A percentile compares a stretch with the other conserved stretches of the same genome.
These are phyloP conservation scores for Amylostereum areolatum DNA, from an alignment of 1,284 basidiomycete genomes.

Conservation along the genomic window DNA sequence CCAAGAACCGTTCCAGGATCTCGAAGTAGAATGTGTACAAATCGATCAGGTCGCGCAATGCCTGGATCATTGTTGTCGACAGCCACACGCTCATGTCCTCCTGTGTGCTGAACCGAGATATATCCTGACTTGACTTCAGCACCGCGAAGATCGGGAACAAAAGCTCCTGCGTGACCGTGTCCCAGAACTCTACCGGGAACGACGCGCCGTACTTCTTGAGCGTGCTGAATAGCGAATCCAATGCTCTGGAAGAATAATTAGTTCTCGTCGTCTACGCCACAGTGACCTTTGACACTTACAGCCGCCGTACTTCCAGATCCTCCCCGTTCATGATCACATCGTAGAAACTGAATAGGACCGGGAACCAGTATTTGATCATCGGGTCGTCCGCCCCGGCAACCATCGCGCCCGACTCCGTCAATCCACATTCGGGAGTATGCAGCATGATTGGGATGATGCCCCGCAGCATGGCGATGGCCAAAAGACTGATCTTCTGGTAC, in stretches of 20 bases:
- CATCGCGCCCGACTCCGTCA: constrained; percentile 35
- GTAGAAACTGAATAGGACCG: constrained; percentile 94
- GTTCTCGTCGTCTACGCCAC: neutral
- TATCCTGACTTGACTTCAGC: constrained; percentile 84
- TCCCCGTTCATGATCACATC: constrained; percentile 99
- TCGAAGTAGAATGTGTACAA: constrained; percentile 97
- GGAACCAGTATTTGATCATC: constrained; percentile 97
- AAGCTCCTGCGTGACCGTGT: constrained; percentile 93
- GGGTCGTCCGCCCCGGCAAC: constrained; percentile 59
- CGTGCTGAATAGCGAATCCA: constrained; percentile 94
- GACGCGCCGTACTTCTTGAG: constrained; percentile 86
- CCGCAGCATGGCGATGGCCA: constrained; percentile 95
- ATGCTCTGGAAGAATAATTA: constrained; percentile 52
- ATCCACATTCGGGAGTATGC: constrained; percentile 73
- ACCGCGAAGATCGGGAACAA: constrained; percentile 99
- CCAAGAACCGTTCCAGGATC: constrained; percentile 84
- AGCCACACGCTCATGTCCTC: constrained; percentile 99
- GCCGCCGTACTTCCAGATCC: constrained; percentile 92
- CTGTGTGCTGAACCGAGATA: constrained; percentile 90
- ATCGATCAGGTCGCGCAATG: constrained; percentile 91
- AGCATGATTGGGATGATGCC: constrained; percentile 92
- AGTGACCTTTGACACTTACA: constrained; percentile 50
- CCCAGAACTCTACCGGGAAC: constrained; percentile 95
- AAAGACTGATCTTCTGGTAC: constrained; percentile 95
- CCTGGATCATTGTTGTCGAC: constrained; percentile 99